Percentiles rank a stretch among this genome's conserved stretches.
Conservation (phyloP, 2,329 filamentous ascomycete genomes). For the Arthroderma sp. region DNA sequence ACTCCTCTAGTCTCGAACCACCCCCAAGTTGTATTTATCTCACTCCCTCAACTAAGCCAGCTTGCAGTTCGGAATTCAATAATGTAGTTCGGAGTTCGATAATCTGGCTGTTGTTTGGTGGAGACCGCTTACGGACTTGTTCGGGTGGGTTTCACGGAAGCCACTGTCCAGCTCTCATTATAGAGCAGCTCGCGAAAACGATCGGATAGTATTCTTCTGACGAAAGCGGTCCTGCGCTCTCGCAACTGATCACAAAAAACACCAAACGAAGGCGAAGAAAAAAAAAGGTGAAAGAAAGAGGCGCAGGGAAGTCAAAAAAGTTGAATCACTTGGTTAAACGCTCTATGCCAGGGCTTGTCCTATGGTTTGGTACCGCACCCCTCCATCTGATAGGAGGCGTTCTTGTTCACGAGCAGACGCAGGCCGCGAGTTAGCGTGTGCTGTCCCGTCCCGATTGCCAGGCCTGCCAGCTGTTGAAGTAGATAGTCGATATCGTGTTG, state of each 20-base stretch:
- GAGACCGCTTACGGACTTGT: too few species aligned
- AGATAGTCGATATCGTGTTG: too few species aligned
- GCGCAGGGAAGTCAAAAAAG: not conserved
- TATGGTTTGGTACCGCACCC: not conserved
- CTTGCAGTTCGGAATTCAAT: too few species aligned
- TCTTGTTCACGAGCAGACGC: not conserved
- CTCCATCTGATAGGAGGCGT: not conserved
- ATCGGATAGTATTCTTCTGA: not conserved
- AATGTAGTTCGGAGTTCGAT: not conserved
- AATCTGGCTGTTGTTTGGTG: not conserved
- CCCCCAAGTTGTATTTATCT: too few species aligned
- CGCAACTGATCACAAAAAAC: not conserved
- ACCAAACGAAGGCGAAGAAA: not conserved
- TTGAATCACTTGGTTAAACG: slow-evolving; percentile 1
- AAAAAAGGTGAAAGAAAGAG: not conserved
- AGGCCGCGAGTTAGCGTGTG: not conserved
- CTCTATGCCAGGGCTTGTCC: not conserved
- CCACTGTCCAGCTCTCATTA: not conserved
- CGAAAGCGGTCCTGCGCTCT: not conserved
- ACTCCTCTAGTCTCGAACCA: not conserved
- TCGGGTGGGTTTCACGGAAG: not conserved
- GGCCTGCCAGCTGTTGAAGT: too few species aligned
- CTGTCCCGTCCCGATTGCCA: not conserved
- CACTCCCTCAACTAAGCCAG: not conserved
- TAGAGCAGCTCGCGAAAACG: not conserved